Evolutionary conservation across 1,284 basidiomycete species (phyloP), one percentile per base, ranked within the genome.

Genomic region (Tausonia pullulans): DNA sequence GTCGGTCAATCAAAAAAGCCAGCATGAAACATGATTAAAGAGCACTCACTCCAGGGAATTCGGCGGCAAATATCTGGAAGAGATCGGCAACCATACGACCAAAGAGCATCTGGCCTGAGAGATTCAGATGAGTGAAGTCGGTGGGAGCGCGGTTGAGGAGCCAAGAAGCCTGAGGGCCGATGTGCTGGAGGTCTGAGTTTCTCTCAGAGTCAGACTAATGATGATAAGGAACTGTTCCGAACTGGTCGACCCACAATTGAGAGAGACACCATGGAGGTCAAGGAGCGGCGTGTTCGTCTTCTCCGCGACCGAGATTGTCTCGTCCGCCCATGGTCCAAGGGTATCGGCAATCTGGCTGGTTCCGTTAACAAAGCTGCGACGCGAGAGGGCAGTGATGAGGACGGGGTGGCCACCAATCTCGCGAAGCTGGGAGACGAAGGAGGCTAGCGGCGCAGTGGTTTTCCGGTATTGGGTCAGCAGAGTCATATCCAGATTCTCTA

Each of bases 271-370:
- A 60, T 79, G 78, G 11, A 80, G 72, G 65, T 79, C 79, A 43
- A 81, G 67, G 10, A 78, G 70, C 61, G 78, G 78, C 1, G 76
- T 77, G 2, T 70, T 67, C 67, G 78, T 74, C 66, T 77, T 73
- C 56, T 75, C 70, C 5, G 79, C 71, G 43, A 80, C 75, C 6
- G 76, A 70, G 49, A 75, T 78, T 3, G 77, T 77, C 63, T 76
- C 76, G 62, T 78, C 73, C 5, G 78, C 78, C 78, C 79, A 80
- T 14, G 76, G 75, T 11, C 72, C 78, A 41, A 80, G 72, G 4
- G 72, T 67, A 69, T 81, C 78, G 39, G 73, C 69, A 39, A 80
- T 71, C 45, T 44, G 48, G 10, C 44, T 45, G 4, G 75, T 79
- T 8, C 76, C 75, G 67, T 78, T 71, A 62, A 73, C 71, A 70